Conservation (phyloP, 2,329 filamentous ascomycete species). For the Trichophyton verrucosum region DNA sequence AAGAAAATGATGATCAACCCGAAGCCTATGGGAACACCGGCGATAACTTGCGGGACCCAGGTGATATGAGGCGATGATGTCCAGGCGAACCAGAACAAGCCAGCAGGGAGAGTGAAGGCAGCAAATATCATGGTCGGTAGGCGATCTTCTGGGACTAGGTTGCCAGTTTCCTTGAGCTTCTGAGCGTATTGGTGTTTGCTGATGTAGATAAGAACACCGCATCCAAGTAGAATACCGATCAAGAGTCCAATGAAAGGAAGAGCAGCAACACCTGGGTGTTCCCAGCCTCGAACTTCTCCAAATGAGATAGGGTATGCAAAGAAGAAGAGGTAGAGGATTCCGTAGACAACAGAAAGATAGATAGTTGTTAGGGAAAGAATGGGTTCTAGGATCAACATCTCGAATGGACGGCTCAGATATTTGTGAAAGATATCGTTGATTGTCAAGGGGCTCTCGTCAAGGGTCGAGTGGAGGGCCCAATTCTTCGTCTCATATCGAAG, state of each 20-base stretch:
- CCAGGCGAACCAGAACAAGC: conserved; percentile 41
- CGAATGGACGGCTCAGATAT: conserved; percentile 35
- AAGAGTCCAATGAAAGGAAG: conserved; percentile 37
- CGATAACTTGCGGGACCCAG: conserved; percentile 36
- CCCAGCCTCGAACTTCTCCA: conserved; percentile 32
- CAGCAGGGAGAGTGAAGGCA: conserved; percentile 30
- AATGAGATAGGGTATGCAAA: conserved; percentile 33
- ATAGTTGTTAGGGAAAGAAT: conserved; percentile 38
- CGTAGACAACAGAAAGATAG: conserved; percentile 31
- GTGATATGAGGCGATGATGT: conserved; percentile 28
- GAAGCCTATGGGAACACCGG: conserved; percentile 33
- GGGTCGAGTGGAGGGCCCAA: conserved; percentile 35
- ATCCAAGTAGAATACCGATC: conserved; percentile 32
- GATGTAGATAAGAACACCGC: conserved; percentile 26
- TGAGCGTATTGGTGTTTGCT: conserved; percentile 31
- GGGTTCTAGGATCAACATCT: conserved; percentile 38
- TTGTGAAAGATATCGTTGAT: conserved; percentile 30
- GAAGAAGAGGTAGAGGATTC: conserved; percentile 25
- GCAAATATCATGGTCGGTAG: conserved; percentile 36
- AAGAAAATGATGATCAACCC: conserved; percentile 34
- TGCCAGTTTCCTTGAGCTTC: conserved; percentile 28
- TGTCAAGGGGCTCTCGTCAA: conserved; percentile 33
- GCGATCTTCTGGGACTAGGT: conserved; percentile 30
- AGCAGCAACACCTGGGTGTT: conserved; percentile 28
- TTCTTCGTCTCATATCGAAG: conserved; percentile 39